Percentiles rank a stretch among this genome's conserved stretches.
These are phyloP conservation scores for Penicillium roqueforti DNA, from an alignment of 495 filamentous ascomycete species.

Conservation along the genomic window DNA sequence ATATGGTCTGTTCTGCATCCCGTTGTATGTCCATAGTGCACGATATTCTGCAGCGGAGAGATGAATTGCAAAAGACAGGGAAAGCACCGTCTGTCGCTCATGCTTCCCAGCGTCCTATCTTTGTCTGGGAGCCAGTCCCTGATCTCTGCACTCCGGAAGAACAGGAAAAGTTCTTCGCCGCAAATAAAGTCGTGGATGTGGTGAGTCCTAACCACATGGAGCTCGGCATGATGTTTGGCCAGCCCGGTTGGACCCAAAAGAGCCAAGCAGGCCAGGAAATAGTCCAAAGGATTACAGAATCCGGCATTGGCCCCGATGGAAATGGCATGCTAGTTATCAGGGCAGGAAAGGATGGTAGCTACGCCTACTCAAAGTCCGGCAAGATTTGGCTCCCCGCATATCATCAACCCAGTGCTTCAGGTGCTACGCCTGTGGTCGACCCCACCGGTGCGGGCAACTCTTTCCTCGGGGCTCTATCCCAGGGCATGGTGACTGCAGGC, in stretches of 20 bases:
- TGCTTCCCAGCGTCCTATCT: slow-evolving; percentile 51
- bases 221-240: slow-evolving; percentile 72
- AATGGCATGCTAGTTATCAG: slow-evolving; percentile 50
- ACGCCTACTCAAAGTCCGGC: slow-evolving; percentile 37
- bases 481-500: slow-evolving; percentile 62
- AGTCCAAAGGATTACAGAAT: slow-evolving; percentile 54
- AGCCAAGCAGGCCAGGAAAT: slow-evolving; percentile 47
- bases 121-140: slow-evolving; percentile 95
- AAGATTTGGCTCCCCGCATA: slow-evolving; percentile 54
- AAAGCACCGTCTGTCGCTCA: slow-evolving; percentile 21
- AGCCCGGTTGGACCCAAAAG: slow-evolving; percentile 46
- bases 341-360: slow-evolving; percentile 58
- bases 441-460: slow-evolving; percentile 96
- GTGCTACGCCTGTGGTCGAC: slow-evolving; percentile 62
- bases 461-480: slow-evolving; percentile 79
- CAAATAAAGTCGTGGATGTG: slow-evolving; percentile 71
- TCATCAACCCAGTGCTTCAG: slow-evolving; percentile 39
- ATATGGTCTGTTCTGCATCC: slow-evolving; percentile 77
- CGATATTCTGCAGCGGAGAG: slow-evolving; percentile 51
- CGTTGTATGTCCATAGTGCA: slow-evolving; percentile 73
- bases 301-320: slow-evolving; percentile 44
- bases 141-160: slow-evolving; percentile 78
- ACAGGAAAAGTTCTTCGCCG: slow-evolving; percentile 65
- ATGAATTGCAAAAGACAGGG: slow-evolving; percentile 29
- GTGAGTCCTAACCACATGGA: slow-evolving; percentile 88